These are phyloP conservation scores for Sapria himalayana DNA, from an alignment of 345 rosid genomes.

Conservation along the genomic window DNA sequence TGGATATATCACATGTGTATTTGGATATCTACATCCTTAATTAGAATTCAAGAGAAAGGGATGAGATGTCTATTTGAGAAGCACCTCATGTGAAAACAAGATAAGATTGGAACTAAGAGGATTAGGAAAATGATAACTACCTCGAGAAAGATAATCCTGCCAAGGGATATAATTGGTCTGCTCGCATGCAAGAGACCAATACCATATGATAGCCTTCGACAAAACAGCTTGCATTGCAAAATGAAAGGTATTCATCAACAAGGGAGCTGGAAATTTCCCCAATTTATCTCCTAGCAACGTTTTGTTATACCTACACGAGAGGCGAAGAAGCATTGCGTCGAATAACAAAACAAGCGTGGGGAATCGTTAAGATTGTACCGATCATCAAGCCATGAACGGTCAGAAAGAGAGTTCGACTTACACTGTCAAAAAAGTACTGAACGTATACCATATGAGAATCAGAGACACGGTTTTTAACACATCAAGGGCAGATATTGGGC, in stretches of 20 bases:
- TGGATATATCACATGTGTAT: too few relatives aligned
- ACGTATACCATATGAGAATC: conserved; percentile 94
- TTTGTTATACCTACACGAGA: conserved; percentile 58
- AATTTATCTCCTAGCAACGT: conserved; percentile 84
- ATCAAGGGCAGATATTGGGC: conserved; percentile 36
- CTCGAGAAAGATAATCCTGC: conserved; percentile 75
- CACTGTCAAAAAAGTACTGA: conserved; percentile 97
- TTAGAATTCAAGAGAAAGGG: too few relatives aligned
- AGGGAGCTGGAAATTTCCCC: conserved; percentile 95
- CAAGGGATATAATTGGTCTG: conserved; percentile 44
- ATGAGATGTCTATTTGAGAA: too few relatives aligned
- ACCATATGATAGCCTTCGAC: conserved; percentile 57
- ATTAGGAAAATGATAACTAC: too few relatives aligned
- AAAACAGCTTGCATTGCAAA: conserved; percentile 83
- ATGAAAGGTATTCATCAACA: conserved; percentile 86
- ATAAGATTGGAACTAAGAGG: neutral
- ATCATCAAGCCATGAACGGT: neutral
- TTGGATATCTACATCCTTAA: too few relatives aligned
- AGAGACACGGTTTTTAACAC: conserved; percentile 79
- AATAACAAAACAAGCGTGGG: neutral
- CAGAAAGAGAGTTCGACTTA: conserved; percentile 27
- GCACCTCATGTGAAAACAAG: neutral
- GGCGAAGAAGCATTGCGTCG: neutral
- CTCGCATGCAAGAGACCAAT: conserved; percentile 64
- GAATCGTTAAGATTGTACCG: neutral